Evolutionary conservation across 129 eudicot species (phyloP), one percentile per base, ranked within the genome.

Genomic region (Artemisia tridentata): DNA sequence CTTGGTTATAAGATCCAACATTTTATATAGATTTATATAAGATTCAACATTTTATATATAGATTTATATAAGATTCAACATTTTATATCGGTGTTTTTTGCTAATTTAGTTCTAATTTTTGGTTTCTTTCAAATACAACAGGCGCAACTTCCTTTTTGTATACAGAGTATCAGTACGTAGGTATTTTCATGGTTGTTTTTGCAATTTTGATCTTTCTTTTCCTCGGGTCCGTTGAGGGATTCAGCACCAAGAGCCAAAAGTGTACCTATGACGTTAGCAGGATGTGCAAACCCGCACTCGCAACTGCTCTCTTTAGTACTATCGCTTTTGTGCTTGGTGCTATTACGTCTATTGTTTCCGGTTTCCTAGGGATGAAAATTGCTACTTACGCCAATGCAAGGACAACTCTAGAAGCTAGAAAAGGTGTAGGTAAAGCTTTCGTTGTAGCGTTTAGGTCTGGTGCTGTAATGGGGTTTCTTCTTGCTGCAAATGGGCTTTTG

Each of bases 281-380:
- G 61, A 15, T 75, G 78, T 90, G 97, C 85, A 90, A 90, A 79
- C 97, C 97, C 14, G 89, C 91, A 49, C 86, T 90, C 38, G 91
- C 95, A 47, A 90, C 95, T 55, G 97, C 97, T 57, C 17, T 67
- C 14, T 90, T 90, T 75, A 90, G 97, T 72, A 90, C 91, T 1
- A 67, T 87, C 8, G 82, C 97, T 18, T 90, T 90, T 53, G 11
- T 90, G 64, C 95, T 90, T 23, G 97, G 97, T 31, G 97, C 97
- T 25, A 25, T 90, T 64, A 87, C 97, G 43, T 90, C 97, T 2
- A 78, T 90, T 5, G 14, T 90, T 10, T 87, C 97, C 9, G 97
- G 97, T 25, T 90, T 87, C 72, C 95, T 90, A 2, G 97, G 97
- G 29, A 90, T 90, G 97, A 90, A 90, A 80, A 87, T 88, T 74